Evolutionary conservation across 768 basidiomycete genomes (phyloP).

Genomic region (Porphyrellus cyaneotinctus): DNA sequence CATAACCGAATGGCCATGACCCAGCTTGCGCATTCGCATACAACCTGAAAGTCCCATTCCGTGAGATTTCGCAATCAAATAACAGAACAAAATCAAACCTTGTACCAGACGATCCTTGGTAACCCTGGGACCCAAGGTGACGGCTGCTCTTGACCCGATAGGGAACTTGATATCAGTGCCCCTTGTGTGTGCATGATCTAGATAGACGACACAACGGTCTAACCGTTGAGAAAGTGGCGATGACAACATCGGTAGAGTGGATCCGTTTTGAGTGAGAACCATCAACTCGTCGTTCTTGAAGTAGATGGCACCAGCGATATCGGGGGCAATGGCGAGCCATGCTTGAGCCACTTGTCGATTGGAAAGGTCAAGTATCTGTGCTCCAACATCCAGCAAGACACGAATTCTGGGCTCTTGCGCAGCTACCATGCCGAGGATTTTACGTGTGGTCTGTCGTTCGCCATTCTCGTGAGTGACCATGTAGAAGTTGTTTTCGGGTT

Average conservation of each 20-base stretch:
- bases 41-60: background rate
- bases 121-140: background rate
- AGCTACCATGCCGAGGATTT: background rate
- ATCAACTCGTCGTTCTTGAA: background rate
- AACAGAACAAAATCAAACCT: background rate
- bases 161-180: background rate
- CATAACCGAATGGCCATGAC: background rate
- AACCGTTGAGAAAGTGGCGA: slow-evolving; percentile 32
- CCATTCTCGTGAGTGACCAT: background rate
- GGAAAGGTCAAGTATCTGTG: slow-evolving; percentile 46
- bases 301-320: slow-evolving; percentile 14
- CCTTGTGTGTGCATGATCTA: background rate
- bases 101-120: slow-evolving; percentile 34
- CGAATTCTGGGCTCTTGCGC: slow-evolving; percentile 23
- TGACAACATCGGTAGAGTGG: slow-evolving; percentile 32
- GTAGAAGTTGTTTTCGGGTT: background rate
- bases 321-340: slow-evolving; percentile 13
- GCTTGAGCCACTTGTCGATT: slow-evolving; percentile 35
- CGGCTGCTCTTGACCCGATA: background rate
- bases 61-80: background rate
- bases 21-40: background rate
- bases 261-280: slow-evolving; percentile 22
- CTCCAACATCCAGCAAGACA: slow-evolving; percentile 50
- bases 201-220: background rate
- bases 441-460: background rate